These are phyloP conservation scores for Colletotrichum tropicale DNA, from an alignment of 2,329 filamentous ascomycete species.

Conservation along the genomic window DNA sequence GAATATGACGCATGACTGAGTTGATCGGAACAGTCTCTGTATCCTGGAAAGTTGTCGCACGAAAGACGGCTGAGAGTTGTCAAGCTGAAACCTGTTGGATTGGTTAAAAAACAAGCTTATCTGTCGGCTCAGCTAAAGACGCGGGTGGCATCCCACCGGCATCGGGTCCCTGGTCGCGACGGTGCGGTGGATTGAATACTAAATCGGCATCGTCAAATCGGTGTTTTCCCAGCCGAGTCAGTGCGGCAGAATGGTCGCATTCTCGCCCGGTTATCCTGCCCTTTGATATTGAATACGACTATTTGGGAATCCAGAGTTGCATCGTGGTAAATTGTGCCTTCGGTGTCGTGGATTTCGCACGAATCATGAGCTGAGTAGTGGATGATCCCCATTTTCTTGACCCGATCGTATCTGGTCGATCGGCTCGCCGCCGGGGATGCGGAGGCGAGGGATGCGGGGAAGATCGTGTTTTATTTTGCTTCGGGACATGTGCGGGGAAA, in stretches of 20 bases:
- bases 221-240: background rate
- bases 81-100: background rate
- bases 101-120: background rate
- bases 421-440: background rate
- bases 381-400: background rate
- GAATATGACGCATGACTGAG: background rate
- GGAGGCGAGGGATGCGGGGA: slow-evolving; percentile 1
- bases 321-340: background rate
- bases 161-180: background rate
- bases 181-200: background rate
- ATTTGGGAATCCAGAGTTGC: background rate
- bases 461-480: background rate
- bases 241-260: background rate
- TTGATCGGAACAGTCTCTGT: background rate
- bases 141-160: background rate
- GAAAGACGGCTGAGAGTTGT: background rate
- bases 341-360: background rate
- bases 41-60: background rate
- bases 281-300: background rate
- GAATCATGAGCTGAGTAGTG: background rate
- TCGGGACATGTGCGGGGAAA: background rate
- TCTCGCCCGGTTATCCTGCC: background rate
- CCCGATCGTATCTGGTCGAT: background rate
- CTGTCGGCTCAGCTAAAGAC: background rate
- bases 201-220: slow-evolving; percentile 1